Base-by-base conservation (phyloP, 805 yeast genomes). In the Yamadazyma olivae region DNA sequence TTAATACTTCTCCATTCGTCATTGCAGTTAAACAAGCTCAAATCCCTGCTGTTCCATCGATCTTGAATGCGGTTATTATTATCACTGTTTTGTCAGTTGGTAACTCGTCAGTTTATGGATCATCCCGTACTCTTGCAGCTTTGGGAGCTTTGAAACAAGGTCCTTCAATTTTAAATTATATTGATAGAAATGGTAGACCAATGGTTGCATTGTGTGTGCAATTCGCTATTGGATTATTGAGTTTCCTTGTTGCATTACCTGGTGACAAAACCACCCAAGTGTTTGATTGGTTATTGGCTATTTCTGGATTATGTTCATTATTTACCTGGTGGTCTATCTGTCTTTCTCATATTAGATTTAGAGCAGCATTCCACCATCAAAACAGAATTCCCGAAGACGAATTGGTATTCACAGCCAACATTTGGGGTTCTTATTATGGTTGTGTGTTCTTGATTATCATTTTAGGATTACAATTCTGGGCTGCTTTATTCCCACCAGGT, bases 1-100 rank as follows among this genome's bases (percentile, higher is more conserved):
- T 53, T 24, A 51, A 52, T 28, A 58, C 62, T 6, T 61, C 68
- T 1, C 70, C 70, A 1, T 64, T 64, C 41, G 68, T 64, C 13
- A 57, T 64, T 35, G 67, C 70, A 18, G 63, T 64, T 25, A 50
- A 47, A 22, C 53, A 51, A 24, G 60, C 59, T 10, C 50, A 54
- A 15, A 55, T 59, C 36, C 43, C 47, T n/a, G 63, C 49, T 2
- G 46, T 61, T 15, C 65, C 65, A 2, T 54, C 62, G 6, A 53
- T 61, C 13, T 49, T 61, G 43, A 61, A 61, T 34, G 64, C 48
- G 3, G 63, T 61, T 17, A 59, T 61, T 35, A 50, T 61, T 16
- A 49, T 61, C 32, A 53, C 64, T 1, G 61, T 57, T 3, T 39
- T 61, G 5, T 58, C 65, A 1, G 64, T 61, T 8, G 67, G 62